Evolutionary conservation across 345 rosid genomes (phyloP), one percentile per base, ranked within the genome.

Genomic region (Garcia nutans): DNA sequence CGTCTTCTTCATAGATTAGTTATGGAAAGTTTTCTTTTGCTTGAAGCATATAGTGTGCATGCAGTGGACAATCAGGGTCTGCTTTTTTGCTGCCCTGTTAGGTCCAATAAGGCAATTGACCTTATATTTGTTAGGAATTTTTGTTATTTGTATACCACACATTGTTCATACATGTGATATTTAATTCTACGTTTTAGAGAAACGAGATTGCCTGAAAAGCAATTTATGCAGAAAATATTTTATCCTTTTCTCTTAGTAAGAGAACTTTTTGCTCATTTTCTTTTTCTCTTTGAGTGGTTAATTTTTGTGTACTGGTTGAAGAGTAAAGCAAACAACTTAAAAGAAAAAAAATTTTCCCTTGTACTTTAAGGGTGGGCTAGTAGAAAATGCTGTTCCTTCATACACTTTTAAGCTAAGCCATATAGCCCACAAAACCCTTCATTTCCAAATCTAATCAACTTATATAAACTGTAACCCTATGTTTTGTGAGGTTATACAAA

Each of bases 361-460:
- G 90, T 84, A 85, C 98, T 92, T 92, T 70, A 96, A 92, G 98
- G 77, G 85, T 84, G 42, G 88, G 85, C 88, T 72, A 86, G 86
- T 81, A 80, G 86, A 81, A 86, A 87, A 87, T 84, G 85, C 77
- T 77, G 85, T 81, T 81, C 78, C 85, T 91, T 89, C 88, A 86
- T 91, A 76, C 85, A 84, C 98, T 96, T 96, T 85, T 89, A 96
- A 96, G 98, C 91, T 85, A 96, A 96, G 97, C 89, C 90, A 87
- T 73, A 83, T 57, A 77, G 76, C 54, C 78, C 78, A 74, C 78
- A 87, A 76, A 82, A 69, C 84, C 76, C 83, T 87, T 86, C 72
- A 79, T 76, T 87, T 82, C 76, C 85, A 64, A 58, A 83, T 77
- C 82, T 86, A 92, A 87, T 82, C 80, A 68, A 57, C 82, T 70